These are phyloP conservation scores for Crepidotus variabilis DNA, from an alignment of 768 basidiomycete species.

Conservation along the genomic window DNA sequence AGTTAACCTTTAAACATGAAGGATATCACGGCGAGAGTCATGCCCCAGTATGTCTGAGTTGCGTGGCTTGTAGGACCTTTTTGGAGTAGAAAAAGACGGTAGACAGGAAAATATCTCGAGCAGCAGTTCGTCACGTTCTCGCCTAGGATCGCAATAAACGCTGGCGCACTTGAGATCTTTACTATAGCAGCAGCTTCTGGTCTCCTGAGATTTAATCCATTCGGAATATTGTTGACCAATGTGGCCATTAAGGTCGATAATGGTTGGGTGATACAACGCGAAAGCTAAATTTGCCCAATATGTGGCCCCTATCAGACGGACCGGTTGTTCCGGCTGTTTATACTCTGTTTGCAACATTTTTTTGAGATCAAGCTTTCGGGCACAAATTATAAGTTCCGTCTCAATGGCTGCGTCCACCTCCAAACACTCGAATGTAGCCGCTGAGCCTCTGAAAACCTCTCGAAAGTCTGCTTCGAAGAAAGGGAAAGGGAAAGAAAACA, in stretches of 20 bases:
- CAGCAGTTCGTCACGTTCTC: constrained; percentile 22
- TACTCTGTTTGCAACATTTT: constrained; percentile 30
- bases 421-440: constrained; percentile 24
- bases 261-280: too few species aligned
- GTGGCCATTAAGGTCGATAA: too few species aligned
- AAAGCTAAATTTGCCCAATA: too few species aligned
- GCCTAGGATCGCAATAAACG: too few species aligned
- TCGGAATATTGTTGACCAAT: too few species aligned
- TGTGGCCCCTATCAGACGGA: not conserved
- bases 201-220: too few species aligned
- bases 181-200: too few species aligned
- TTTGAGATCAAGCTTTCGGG: constrained; percentile 22
- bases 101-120: constrained; percentile 20
- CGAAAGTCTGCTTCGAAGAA: constrained; percentile 33
- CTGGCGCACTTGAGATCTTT: too few species aligned
- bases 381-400: constrained; percentile 10
- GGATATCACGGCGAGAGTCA: not conserved
- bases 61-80: not conserved
- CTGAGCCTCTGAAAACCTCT: constrained; percentile 14
- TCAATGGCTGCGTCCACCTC: constrained; percentile 42
- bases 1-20: constrained; percentile 6
- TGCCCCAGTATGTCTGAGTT: not conserved
- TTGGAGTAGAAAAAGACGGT: constrained; percentile 12
- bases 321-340: constrained; percentile 18
- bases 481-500: constrained; percentile 45